Evolutionary conservation across 2,329 filamentous ascomycete species (phyloP).

Genomic region (Aspergillus tamarii): DNA sequence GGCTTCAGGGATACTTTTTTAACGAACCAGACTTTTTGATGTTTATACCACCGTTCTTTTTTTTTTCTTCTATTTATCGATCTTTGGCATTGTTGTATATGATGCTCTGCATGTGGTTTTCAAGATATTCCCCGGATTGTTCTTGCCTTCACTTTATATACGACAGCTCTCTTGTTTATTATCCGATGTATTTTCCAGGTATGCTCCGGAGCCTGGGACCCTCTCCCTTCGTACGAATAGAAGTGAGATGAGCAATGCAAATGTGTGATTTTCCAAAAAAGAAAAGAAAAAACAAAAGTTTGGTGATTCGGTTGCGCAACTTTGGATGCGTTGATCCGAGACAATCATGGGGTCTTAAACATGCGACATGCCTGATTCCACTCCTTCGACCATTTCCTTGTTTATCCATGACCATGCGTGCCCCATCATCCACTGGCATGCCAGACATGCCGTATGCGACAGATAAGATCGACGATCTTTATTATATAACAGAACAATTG

Average conservation of each 20-base stretch:
- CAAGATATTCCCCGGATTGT: constrained; percentile 18
- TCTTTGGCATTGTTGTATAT: constrained; percentile 24
- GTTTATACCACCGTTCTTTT: constrained; percentile 21
- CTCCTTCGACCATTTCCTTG: background rate
- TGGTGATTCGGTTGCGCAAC: background rate
- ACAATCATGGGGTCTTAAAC: background rate
- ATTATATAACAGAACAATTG: background rate
- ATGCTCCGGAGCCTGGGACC: background rate
- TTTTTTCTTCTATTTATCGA: no score
- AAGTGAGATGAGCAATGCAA: background rate
- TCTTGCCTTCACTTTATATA: constrained; percentile 12
- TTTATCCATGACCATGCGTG: background rate
- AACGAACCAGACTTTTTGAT: constrained; percentile 20
- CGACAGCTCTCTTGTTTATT: constrained; percentile 10
- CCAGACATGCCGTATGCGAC: background rate
- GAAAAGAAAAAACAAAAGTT: background rate
- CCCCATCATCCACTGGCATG: background rate
- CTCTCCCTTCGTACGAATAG: background rate
- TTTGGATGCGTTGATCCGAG: background rate
- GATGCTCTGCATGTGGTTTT: constrained; percentile 16
- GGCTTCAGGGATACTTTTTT: constrained; percentile 6
- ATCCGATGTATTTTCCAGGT: background rate
- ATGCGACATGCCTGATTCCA: background rate
- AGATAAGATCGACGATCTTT: background rate
- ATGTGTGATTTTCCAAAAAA: background rate